These are phyloP conservation scores for Heliosperma pusillum DNA, from an alignment of 148 eudicot genomes.

Conservation along the genomic window DNA sequence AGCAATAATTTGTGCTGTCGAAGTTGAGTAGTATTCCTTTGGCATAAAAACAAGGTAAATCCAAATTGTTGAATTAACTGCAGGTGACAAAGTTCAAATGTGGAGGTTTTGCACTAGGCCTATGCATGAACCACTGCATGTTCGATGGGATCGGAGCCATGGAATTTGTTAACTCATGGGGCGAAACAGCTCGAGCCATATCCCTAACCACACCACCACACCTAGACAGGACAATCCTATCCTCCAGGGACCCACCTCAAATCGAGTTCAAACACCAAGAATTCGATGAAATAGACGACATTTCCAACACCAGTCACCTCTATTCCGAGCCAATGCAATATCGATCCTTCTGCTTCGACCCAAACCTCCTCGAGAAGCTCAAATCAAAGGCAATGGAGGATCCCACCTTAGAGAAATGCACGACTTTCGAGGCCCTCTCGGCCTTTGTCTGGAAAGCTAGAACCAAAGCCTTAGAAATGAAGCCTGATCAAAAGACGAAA, in stretches of 20 bases:
- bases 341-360: conserved; percentile 40
- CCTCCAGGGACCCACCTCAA: conserved; percentile 40
- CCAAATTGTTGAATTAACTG: neutral
- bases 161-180: conserved; percentile 60
- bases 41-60: neutral
- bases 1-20: too few relatives aligned
- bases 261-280: conserved; percentile 43
- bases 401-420: conserved; percentile 31
- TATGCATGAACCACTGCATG: conserved; percentile 49
- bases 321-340: conserved; percentile 35
- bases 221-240: conserved; percentile 41
- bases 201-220: conserved; percentile 33
- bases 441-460: conserved; percentile 55
- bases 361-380: conserved; percentile 30
- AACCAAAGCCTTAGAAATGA: conserved; percentile 34
- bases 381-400: conserved; percentile 42
- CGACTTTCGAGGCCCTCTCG: conserved; percentile 49
- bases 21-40: neutral
- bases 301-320: conserved; percentile 25
- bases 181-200: conserved; percentile 45
- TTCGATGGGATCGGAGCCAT: conserved; percentile 48
- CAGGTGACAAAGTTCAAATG: conserved; percentile 62
- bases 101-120: conserved; percentile 52
- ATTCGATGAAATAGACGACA: conserved; percentile 37
- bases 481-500: conserved; percentile 41